Evolutionary conservation across 306 rosid species (phyloP).

Genomic region (Prinsepia uniflora): DNA sequence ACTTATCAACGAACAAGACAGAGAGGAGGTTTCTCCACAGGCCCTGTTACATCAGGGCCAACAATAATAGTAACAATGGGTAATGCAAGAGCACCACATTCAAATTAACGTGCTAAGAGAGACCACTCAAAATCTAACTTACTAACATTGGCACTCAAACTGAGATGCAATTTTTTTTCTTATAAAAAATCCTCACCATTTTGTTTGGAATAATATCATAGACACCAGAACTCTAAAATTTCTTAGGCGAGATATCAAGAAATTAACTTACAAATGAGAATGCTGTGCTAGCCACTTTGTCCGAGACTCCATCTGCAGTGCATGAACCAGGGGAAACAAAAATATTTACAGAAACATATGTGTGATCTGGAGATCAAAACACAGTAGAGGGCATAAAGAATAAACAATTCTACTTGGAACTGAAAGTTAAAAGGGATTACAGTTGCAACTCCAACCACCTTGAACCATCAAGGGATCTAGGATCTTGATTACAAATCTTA

Average conservation of each 20-base stretch:
- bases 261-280: constrained; percentile 59
- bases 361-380: constrained; percentile 10
- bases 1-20: constrained; percentile 19
- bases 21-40: not conserved
- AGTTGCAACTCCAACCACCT: not conserved
- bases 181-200: too few species aligned
- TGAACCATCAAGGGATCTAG: not conserved
- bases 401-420: not conserved
- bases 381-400: not conserved
- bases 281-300: constrained; percentile 41
- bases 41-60: not conserved
- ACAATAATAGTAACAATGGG: not conserved
- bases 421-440: not conserved
- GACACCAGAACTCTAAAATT: not conserved
- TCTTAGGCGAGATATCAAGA: not conserved
- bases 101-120: not conserved
- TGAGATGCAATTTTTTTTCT: not conserved
- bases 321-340: constrained; percentile 27
- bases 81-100: not conserved
- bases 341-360: constrained; percentile 9
- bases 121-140: not conserved
- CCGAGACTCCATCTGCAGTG: constrained; percentile 63
- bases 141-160: not conserved
- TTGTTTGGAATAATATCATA: not conserved
- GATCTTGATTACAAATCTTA: not conserved